Conservation (phyloP, 1,284 basidiomycete genomes). For the Heterobasidion occidentale region DNA sequence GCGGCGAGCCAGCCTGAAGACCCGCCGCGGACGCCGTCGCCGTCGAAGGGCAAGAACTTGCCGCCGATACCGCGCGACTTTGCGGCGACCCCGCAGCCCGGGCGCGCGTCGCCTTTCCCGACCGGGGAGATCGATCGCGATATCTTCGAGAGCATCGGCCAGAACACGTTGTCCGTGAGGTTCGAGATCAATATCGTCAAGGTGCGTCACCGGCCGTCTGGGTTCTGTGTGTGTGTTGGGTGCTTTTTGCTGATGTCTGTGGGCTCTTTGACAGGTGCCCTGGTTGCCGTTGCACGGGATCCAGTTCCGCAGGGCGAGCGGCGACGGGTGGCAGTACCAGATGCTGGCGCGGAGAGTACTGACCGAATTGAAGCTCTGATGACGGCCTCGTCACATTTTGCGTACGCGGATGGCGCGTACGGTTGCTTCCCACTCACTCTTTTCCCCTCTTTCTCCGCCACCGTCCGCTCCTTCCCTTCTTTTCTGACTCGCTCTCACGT, state of each 20-base stretch:
- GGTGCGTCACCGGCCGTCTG: slow-evolving; percentile 39
- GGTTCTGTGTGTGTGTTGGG: background rate
- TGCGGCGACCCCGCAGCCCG: slow-evolving; percentile 25
- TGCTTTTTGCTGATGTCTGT: slow-evolving; percentile 4
- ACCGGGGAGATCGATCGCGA: slow-evolving; percentile 64
- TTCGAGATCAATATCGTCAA: slow-evolving; percentile 96
- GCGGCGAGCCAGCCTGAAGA: slow-evolving; percentile 25
- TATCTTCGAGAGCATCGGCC: slow-evolving; percentile 65
- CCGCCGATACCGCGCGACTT: slow-evolving; percentile 71
- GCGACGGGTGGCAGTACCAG: slow-evolving; percentile 97
- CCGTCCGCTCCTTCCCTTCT: background rate
- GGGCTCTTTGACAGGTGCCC: slow-evolving; percentile 61
- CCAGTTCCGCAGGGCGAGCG: slow-evolving; percentile 88
- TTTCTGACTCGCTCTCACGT: background rate
- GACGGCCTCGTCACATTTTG: background rate
- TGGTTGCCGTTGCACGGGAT: slow-evolving; percentile 92
- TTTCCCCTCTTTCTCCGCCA: background rate
- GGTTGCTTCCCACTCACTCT: background rate
- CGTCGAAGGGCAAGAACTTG: slow-evolving; percentile 49
- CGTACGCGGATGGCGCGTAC: background rate
- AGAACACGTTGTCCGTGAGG: slow-evolving; percentile 75
- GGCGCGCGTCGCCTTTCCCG: slow-evolving; percentile 34
- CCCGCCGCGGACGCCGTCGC: slow-evolving; percentile 29
- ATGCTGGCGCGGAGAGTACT: slow-evolving; percentile 93
- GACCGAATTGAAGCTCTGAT: slow-evolving; percentile 86